These are phyloP conservation scores for Mucor lusitanicus DNA, from an alignment of 371 early-diverging fungal species.

Conservation along the genomic window DNA sequence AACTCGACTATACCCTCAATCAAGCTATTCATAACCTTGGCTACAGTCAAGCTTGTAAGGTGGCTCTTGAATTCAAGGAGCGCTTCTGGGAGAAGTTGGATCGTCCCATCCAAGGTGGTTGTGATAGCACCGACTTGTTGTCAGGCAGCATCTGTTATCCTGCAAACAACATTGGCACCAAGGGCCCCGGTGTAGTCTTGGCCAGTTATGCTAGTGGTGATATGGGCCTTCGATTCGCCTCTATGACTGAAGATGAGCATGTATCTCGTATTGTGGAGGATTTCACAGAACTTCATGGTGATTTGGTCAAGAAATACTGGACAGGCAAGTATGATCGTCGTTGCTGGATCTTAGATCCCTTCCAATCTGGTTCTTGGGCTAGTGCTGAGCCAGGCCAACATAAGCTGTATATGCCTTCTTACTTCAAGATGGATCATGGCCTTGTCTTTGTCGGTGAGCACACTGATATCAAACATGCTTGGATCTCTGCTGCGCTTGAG, in stretches of 20 bases:
- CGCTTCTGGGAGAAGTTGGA: slow-evolving; percentile 41
- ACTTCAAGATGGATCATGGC: slow-evolving; percentile 30
- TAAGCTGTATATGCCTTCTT: slow-evolving; percentile 36
- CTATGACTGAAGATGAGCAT: slow-evolving; percentile 40
- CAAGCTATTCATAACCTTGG: slow-evolving; percentile 28
- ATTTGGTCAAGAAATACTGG: slow-evolving; percentile 32
- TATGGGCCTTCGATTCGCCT: slow-evolving; percentile 24
- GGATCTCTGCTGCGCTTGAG: slow-evolving; percentile 35
- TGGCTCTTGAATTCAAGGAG: slow-evolving; percentile 32
- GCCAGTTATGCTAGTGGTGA: slow-evolving; percentile 33
- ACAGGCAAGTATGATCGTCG: slow-evolving; percentile 31
- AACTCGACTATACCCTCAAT: slow-evolving; percentile 27
- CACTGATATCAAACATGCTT: slow-evolving; percentile 37
- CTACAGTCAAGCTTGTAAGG: slow-evolving; percentile 31
- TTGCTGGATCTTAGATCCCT: slow-evolving; percentile 33
- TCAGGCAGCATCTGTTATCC: slow-evolving; percentile 31
- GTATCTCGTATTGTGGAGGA: slow-evolving; percentile 31
- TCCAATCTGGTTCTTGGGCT: slow-evolving; percentile 34
- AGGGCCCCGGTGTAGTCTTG: slow-evolving; percentile 35
- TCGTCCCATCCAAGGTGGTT: slow-evolving; percentile 34
- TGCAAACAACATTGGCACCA: slow-evolving; percentile 26
- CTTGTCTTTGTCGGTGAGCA: slow-evolving; percentile 40
- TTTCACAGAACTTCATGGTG: slow-evolving; percentile 35
- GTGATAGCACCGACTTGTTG: slow-evolving; percentile 30
- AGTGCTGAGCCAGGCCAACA: slow-evolving; percentile 27